These are phyloP conservation scores for Holtermannia corniformis DNA, from an alignment of 768 basidiomycete genomes.

Conservation along the genomic window DNA sequence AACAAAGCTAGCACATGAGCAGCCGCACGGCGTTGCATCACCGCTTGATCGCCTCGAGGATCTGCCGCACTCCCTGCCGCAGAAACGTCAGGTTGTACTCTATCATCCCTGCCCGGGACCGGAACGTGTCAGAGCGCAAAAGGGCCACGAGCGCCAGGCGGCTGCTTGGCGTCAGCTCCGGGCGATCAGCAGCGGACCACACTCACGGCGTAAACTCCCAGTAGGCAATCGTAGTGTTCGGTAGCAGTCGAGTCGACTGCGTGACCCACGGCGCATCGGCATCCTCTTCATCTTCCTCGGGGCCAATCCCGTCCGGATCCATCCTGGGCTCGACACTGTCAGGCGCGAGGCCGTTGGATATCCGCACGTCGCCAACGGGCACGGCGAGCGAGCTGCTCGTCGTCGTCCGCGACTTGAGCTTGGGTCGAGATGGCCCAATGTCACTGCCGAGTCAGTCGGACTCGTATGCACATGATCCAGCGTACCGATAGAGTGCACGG, in stretches of 20 bases:
- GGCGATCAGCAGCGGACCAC: not conserved
- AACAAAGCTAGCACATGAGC: no score
- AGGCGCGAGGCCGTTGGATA: not conserved
- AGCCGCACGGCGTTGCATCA: no score
- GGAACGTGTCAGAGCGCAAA: conserved; percentile 33
- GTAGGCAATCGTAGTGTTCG: conserved; percentile 33
- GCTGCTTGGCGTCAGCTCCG: conserved; percentile 3
- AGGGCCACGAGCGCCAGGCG: conserved; percentile 32
- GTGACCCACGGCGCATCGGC: conserved; percentile 32
- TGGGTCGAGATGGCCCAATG: conserved; percentile 3
- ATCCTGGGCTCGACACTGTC: not conserved
- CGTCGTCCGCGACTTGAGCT: not conserved
- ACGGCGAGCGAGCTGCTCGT: not conserved
- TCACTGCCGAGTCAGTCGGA: conserved; percentile 8
- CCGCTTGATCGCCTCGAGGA: conserved; percentile 26
- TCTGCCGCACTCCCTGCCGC: conserved; percentile 36
- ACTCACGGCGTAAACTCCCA: conserved; percentile 41
- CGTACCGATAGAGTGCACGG: conserved; percentile 71
- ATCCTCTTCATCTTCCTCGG: conserved; percentile 30
- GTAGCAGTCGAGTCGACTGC: conserved; percentile 25
- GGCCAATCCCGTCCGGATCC: not conserved
- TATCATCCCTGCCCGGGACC: conserved; percentile 34
- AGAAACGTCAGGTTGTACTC: conserved; percentile 40
- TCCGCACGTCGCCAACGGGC: not conserved
- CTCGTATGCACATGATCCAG: no score